These are phyloP conservation scores for Coniella lustricola DNA, from an alignment of 2,329 filamentous ascomycete genomes.

Conservation along the genomic window DNA sequence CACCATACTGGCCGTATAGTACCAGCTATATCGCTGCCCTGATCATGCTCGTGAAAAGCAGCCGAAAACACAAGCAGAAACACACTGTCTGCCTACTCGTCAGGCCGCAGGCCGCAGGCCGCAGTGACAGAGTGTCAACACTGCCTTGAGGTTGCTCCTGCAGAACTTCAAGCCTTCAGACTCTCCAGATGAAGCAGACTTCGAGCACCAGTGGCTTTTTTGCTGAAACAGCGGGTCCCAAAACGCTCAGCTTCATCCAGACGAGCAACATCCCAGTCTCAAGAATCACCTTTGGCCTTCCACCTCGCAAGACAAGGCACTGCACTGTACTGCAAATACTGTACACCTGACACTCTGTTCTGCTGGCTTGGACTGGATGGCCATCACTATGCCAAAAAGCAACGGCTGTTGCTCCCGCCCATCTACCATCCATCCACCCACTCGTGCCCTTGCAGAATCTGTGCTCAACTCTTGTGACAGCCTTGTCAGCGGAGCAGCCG, in stretches of 20 bases:
- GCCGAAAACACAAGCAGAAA: not conserved
- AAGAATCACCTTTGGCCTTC: not conserved
- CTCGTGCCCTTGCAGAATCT: too few species aligned
- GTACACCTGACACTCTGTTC: too few species aligned
- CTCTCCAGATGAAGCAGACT: not conserved
- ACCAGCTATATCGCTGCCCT: too few species aligned
- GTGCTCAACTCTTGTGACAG: too few species aligned
- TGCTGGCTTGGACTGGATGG: too few species aligned
- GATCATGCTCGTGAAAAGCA: too few species aligned
- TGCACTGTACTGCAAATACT: not conserved
- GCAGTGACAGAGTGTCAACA: not conserved
- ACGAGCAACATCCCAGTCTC: conserved; percentile 11
- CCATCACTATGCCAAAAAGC: too few species aligned
- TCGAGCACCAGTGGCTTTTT: not conserved
- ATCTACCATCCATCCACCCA: too few species aligned
- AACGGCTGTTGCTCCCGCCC: too few species aligned
- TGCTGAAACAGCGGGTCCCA: conserved; percentile 2
- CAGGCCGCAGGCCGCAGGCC: not conserved
- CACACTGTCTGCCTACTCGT: not conserved
- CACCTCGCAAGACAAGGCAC: not conserved
- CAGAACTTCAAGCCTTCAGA: not conserved
- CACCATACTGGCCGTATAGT: not conserved
- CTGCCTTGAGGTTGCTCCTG: not conserved
- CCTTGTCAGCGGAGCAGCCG: not conserved
- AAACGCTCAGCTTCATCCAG: not conserved